Percentiles rank a stretch among this genome's conserved stretches.
phyloP scores from a whole-genome alignment of 257 asterid species.

The Ajuga chamaepitys region DNA sequence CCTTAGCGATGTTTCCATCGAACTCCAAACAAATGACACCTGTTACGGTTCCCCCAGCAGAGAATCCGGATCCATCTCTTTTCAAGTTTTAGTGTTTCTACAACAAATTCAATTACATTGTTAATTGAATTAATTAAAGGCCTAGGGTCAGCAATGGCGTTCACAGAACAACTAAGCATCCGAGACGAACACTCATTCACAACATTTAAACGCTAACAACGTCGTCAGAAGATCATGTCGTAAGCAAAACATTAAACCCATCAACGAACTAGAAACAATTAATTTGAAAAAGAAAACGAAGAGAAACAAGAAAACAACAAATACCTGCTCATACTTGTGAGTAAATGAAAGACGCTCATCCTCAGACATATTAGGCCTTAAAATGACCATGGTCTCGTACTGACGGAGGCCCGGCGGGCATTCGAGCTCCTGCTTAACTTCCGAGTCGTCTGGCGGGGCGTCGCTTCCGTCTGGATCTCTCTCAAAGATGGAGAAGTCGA shows the following conservation, averaged over 20 bases:
- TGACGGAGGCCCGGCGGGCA: slow-evolving; percentile 28
- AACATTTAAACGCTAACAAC: no score
- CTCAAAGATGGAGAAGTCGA: slow-evolving; percentile 6
- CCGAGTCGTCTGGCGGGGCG: background rate
- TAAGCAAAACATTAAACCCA: background rate
- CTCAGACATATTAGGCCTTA: slow-evolving; percentile 21
- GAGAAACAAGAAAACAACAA: background rate
- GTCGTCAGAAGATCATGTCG: no score
- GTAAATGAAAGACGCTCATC: slow-evolving; percentile 20
- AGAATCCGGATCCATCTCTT: no score
- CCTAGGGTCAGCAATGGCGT: no score
- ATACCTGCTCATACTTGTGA: slow-evolving; percentile 14
- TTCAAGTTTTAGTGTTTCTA: background rate
- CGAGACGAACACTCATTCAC: no score
- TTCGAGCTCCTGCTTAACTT: slow-evolving; percentile 9
- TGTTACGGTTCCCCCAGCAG: no score
- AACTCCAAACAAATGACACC: no score
- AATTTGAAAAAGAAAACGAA: background rate
- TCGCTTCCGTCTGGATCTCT: slow-evolving; percentile 1
- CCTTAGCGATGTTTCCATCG: no score
- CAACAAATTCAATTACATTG: background rate
- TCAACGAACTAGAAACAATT: background rate
- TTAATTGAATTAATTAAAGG: background rate
- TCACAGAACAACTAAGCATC: no score
- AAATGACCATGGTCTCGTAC: slow-evolving; percentile 21